Base-by-base conservation (phyloP, 495 filamentous ascomycete species). In the Trichoderma erinaceum region DNA sequence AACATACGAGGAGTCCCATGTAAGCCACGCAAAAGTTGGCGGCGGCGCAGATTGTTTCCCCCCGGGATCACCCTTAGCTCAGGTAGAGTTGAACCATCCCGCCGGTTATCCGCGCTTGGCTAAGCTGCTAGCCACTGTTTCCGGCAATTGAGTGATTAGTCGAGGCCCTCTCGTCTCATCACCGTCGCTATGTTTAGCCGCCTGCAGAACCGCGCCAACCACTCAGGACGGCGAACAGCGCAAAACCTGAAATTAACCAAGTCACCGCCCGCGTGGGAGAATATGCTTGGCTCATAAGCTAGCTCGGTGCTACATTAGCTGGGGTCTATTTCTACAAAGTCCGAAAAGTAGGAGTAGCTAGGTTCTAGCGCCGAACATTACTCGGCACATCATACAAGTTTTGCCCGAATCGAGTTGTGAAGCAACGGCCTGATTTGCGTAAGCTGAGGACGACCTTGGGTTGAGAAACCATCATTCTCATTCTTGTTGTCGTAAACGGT, bases 111-210 rank as follows among this genome's bases (percentile, higher is more conserved):
- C 48, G 48, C 21, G 4, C 21, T 21, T 52, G 21, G 48, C 48
- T 23, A 5, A 5, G 48, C 35, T 38, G n/a, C 48, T 52, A 10
- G 21, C 10, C 21, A 21, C 48, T 52, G 48, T 52, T 25, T 52
- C 5, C 21, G 48, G 48, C n/a, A 52, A 52, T 52, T 52, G 29
- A 29, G 29, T 29, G 48, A 52, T 52, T 52, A 52, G 48, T 52
- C 21, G 48, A 38, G 48, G 21, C 46, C 29, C 29, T 29, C 29
- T 29, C 21, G 48, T 21, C 48, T 7, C 4, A 52, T 23, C 48
- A 52, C 35, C 48, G 48, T 52, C 48, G n/a, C 48, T 52, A 52
- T 21, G 48, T 52, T 21, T 52, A 52, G 48, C 35, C 35, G 35
- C 35, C 35, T 38, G 35, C 35, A 38, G 35, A 38, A 38, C 35